Evolutionary conservation across 805 yeast species (phyloP).

Genomic region (Saturnispora gosingensis): DNA sequence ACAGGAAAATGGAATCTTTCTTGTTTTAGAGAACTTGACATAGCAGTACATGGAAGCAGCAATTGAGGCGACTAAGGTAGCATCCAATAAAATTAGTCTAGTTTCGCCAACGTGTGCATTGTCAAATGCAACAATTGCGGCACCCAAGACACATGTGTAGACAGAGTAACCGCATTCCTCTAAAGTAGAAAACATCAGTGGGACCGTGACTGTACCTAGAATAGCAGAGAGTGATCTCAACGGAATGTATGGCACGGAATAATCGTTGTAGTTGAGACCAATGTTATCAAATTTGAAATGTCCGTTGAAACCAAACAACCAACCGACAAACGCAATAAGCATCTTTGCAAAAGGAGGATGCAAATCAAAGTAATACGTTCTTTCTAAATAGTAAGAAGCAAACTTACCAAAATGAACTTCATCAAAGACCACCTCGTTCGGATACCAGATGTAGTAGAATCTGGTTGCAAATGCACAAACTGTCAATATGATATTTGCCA

Average conservation of each 20-base stretch:
- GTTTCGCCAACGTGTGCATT: constrained; percentile 88
- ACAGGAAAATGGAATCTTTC: constrained; percentile 53
- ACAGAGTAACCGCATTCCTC: constrained; percentile 77
- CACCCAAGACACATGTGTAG: constrained; percentile 68
- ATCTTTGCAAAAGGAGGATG: constrained; percentile 98
- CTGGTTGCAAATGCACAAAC: constrained; percentile 41
- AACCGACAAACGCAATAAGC: constrained; percentile 84
- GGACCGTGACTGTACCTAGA: constrained; percentile 76
- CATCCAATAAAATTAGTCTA: constrained; percentile 83
- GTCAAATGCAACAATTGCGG: constrained; percentile 71
- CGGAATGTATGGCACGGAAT: constrained; percentile 80
- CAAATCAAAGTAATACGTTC: constrained; percentile 89
- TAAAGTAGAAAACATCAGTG: constrained; percentile 74
- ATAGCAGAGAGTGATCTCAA: constrained; percentile 71
- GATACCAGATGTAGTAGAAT: constrained; percentile 52
- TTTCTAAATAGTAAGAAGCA: constrained; percentile 75
- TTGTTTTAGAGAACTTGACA: constrained; percentile 66
- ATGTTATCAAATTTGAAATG: constrained; percentile 81
- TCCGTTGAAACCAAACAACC: constrained; percentile 86
- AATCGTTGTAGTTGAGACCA: constrained; percentile 70
- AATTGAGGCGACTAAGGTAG: constrained; percentile 75
- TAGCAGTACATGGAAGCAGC: constrained; percentile 74
- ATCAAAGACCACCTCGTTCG: constrained; percentile 74
- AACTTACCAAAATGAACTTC: constrained; percentile 85
- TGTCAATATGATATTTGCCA: constrained; percentile 33